Evolutionary conservation across 257 asterid species (phyloP).

Genomic region (Ophiorrhiza pumila): DNA sequence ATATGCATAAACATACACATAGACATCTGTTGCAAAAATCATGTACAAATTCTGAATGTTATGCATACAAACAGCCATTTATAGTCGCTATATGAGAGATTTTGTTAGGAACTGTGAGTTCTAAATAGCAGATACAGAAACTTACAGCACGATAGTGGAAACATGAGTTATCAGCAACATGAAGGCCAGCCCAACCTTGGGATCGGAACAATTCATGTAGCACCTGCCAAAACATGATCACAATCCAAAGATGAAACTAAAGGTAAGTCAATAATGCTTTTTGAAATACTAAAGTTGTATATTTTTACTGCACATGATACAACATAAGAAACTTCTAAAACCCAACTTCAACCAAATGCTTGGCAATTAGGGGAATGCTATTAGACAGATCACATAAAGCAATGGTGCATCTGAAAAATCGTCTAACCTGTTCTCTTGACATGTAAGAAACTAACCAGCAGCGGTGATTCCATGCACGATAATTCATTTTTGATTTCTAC

Average conservation of each 20-base stretch:
- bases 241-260: background rate
- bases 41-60: background rate
- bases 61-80: background rate
- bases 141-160: constrained; percentile 90
- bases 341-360: background rate
- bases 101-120: background rate
- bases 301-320: background rate
- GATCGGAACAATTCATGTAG: constrained; percentile 57
- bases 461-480: constrained; percentile 97
- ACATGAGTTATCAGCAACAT: constrained; percentile 95
- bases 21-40: background rate
- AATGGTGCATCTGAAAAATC: constrained; percentile 2
- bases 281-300: background rate
- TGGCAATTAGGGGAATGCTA: constrained; percentile 17
- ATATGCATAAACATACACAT: background rate
- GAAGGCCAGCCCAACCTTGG: constrained; percentile 79
- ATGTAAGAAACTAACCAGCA: constrained; percentile 93
- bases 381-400: constrained; percentile 7
- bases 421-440: constrained; percentile 66
- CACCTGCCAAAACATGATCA: constrained; percentile 35
- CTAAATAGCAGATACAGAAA: constrained; percentile 7
- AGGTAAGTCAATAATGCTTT: background rate
- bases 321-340: background rate
- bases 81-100: background rate
- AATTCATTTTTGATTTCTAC: constrained; percentile 91